These are phyloP conservation scores for Eleusine indica DNA, from an alignment of 176 grass and related monocot species.

Conservation along the genomic window DNA sequence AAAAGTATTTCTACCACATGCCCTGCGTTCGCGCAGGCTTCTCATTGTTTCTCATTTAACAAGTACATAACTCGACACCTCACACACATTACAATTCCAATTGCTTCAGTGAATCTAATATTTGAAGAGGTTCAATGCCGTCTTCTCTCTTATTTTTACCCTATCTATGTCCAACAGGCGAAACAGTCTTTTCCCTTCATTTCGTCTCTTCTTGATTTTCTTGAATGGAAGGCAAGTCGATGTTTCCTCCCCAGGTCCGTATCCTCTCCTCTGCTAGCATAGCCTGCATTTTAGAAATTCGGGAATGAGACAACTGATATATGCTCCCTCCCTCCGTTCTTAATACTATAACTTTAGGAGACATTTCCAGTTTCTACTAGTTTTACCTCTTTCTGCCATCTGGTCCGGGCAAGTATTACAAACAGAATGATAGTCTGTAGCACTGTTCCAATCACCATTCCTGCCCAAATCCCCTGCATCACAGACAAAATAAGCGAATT, in stretches of 20 bases:
- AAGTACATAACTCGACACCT: neutral
- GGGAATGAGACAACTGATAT: neutral
- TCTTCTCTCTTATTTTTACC: neutral
- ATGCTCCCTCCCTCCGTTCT: too few relatives aligned
- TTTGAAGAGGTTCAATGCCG: neutral
- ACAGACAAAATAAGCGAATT: neutral
- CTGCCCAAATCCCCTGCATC: slow-evolving; percentile 75
- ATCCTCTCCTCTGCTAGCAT: slow-evolving; percentile 63
- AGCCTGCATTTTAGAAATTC: slow-evolving; percentile 38
- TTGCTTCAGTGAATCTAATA: neutral
- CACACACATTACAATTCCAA: neutral
- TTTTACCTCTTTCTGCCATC: slow-evolving; percentile 70
- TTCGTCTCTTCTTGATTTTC: neutral
- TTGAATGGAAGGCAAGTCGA: slow-evolving; percentile 49
- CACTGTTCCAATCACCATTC: slow-evolving; percentile 56
- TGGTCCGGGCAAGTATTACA: slow-evolving; percentile 57
- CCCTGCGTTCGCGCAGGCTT: neutral
- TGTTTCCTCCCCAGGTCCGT: slow-evolving; percentile 49
- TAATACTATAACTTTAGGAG: too few relatives aligned
- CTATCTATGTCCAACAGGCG: neutral
- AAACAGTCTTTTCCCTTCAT: neutral
- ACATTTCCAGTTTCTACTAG: too few relatives aligned
- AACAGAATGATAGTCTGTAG: slow-evolving; percentile 66
- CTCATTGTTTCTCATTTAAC: neutral
- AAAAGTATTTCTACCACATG: neutral